Evolutionary conservation across 2,329 filamentous ascomycete genomes (phyloP).

Genomic region (Xylaria sp.): DNA sequence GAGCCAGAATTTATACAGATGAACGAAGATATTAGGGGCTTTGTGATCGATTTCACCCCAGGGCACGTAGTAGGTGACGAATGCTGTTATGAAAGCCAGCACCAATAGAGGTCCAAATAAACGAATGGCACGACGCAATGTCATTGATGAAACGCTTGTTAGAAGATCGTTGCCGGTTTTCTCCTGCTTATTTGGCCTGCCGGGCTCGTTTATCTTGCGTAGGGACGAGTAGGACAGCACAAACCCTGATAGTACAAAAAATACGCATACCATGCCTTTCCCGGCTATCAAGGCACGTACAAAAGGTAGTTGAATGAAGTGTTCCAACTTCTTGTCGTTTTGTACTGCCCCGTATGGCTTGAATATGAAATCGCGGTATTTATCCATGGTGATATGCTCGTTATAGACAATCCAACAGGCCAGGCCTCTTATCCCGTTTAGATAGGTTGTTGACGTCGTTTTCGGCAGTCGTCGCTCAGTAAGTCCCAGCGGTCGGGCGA

Average conservation of each 20-base stretch:
- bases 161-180: conserved; percentile 30
- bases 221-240: conserved; percentile 35
- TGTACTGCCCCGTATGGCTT: conserved; percentile 32
- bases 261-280: conserved; percentile 36
- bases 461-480: conserved; percentile 33
- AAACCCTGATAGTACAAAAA: conserved; percentile 35
- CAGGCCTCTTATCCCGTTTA: conserved; percentile 35
- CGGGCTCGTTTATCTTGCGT: conserved; percentile 33
- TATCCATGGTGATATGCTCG: conserved; percentile 35
- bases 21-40: conserved; percentile 33
- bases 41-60: conserved; percentile 25
- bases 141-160: conserved; percentile 35
- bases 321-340: conserved; percentile 31
- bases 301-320: conserved; percentile 35
- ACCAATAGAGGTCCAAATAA: conserved; percentile 35
- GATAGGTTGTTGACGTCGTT: conserved; percentile 36
- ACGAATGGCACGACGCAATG: conserved; percentile 35
- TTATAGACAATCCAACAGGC: conserved; percentile 36
- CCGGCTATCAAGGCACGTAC: conserved; percentile 30
- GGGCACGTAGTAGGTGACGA: conserved; percentile 34
- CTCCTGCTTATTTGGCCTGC: conserved; percentile 26
- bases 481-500: conserved; percentile 30
- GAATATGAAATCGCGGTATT: conserved; percentile 33
- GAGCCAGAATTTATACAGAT: conserved; percentile 32
- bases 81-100: conserved; percentile 34